A percentile compares a stretch with the other conserved stretches of the same genome.
Evolutionary conservation across 371 early-diverging fungal species (phyloP).

Genomic region (Mortierella sp.): DNA sequence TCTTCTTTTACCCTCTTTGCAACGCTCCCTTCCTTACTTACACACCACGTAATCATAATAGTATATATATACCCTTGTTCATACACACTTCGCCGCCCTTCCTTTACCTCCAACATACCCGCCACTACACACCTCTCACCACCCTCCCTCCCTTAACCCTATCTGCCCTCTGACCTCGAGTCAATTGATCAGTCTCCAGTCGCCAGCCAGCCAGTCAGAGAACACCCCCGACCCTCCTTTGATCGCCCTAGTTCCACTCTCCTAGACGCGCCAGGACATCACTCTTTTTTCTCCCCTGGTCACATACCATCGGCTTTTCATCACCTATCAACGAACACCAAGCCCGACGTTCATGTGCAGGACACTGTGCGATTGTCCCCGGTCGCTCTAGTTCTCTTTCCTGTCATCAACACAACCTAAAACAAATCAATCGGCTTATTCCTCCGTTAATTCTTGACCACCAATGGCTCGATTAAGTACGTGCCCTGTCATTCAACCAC

Average conservation of each 20-base stretch:
- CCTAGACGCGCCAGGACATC: neutral
- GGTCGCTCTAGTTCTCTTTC: neutral
- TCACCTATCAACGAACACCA: neutral
- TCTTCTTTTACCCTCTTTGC: neutral
- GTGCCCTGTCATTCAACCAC: no score
- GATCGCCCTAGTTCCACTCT: neutral
- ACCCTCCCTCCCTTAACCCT: neutral
- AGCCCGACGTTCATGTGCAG: neutral
- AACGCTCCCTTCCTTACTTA: neutral
- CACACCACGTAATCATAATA: neutral
- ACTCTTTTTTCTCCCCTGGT: neutral
- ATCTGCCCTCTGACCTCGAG: neutral
- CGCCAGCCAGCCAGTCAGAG: no score
- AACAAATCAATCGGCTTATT: neutral
- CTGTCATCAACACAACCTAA: neutral
- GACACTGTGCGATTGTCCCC: slow-evolving; percentile 4
- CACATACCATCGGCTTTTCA: neutral
- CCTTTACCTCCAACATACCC: neutral
- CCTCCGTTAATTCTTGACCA: neutral
- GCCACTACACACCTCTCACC: neutral
- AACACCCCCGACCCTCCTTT: neutral
- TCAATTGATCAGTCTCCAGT: no score
- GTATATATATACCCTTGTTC: neutral
- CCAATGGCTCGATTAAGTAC: slow-evolving; percentile 5
- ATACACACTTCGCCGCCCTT: neutral